These are phyloP conservation scores for Rugosomyces carneus DNA, from an alignment of 1,284 basidiomycete species.

Conservation along the genomic window DNA sequence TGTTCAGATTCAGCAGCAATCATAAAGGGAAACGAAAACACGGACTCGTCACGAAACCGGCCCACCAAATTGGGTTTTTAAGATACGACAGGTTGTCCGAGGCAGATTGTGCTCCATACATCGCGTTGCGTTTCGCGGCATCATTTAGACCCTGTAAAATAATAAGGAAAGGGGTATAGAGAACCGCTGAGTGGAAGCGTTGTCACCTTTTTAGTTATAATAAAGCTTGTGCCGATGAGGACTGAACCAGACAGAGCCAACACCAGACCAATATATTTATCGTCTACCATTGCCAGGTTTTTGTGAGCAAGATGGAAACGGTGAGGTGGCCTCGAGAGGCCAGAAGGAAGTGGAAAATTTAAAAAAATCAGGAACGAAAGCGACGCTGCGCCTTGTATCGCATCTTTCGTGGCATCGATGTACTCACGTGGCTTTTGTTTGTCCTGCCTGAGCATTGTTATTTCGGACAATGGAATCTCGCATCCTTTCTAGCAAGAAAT, in stretches of 20 bases:
- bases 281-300: conserved; percentile 59
- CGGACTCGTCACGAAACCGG: conserved; percentile 89
- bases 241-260: conserved; percentile 82
- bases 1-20: conserved; percentile 9
- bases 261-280: conserved; percentile 87
- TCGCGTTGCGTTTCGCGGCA: conserved; percentile 50
- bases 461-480: neutral
- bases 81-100: conserved; percentile 85
- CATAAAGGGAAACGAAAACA: conserved; percentile 20
- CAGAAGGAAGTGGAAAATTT: conserved; percentile 8
- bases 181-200: neutral
- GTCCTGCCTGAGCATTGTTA: no score
- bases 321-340: conserved; percentile 10
- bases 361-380: conserved; percentile 3
- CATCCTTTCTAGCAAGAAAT: neutral
- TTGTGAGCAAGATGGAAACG: conserved; percentile 3
- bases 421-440: no score
- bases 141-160: conserved; percentile 72
- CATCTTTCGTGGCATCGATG: neutral
- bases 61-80: conserved; percentile 97
- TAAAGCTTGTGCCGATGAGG: conserved; percentile 88
- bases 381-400: neutral
- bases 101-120: conserved; percentile 45
- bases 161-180: conserved; percentile 2
- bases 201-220: conserved; percentile 92